Evolutionary conservation across 164 flowering plant species (phyloP).

Genomic region (Litsea cubeba): DNA sequence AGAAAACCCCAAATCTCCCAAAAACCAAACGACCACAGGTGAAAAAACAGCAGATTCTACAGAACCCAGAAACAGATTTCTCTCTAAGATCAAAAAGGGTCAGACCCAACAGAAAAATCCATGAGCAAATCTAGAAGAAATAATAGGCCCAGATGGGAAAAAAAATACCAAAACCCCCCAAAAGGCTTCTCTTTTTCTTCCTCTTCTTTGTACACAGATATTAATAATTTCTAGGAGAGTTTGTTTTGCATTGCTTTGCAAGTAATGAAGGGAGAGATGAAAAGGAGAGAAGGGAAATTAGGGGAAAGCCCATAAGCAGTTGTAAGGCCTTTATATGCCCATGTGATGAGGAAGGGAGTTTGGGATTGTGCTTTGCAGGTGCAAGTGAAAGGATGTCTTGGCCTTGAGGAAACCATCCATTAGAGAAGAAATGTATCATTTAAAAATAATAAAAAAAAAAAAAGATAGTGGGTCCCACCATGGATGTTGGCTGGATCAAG

Average conservation of each 20-base stretch:
- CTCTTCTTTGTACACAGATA: neutral
- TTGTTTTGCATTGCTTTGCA: constrained; percentile 5
- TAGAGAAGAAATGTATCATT: neutral
- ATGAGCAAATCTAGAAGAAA: neutral
- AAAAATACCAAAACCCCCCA: neutral
- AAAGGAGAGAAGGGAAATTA: neutral
- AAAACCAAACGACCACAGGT: constrained; percentile 3
- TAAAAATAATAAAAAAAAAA: too few species aligned
- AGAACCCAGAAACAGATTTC: constrained; percentile 11
- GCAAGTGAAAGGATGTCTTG: constrained; percentile 4
- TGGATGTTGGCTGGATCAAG: neutral
- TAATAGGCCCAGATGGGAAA: neutral
- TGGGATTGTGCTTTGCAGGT: neutral
- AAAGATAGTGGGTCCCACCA: neutral
- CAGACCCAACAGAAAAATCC: constrained; percentile 4
- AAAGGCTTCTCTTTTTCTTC: constrained; percentile 5
- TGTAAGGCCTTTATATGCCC: neutral
- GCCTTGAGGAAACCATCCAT: constrained; percentile 13
- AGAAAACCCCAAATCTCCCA: constrained; percentile 6
- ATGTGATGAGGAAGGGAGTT: neutral
- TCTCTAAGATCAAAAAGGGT: constrained; percentile 5
- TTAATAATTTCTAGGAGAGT: constrained; percentile 9
- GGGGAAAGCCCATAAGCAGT: neutral
- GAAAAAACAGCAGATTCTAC: neutral
- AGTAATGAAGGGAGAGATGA: neutral